Evolutionary conservation across 1,284 basidiomycete species (phyloP), one percentile per base, ranked within the genome.

Genomic region (Microbotryum silenes-acaulis): DNA sequence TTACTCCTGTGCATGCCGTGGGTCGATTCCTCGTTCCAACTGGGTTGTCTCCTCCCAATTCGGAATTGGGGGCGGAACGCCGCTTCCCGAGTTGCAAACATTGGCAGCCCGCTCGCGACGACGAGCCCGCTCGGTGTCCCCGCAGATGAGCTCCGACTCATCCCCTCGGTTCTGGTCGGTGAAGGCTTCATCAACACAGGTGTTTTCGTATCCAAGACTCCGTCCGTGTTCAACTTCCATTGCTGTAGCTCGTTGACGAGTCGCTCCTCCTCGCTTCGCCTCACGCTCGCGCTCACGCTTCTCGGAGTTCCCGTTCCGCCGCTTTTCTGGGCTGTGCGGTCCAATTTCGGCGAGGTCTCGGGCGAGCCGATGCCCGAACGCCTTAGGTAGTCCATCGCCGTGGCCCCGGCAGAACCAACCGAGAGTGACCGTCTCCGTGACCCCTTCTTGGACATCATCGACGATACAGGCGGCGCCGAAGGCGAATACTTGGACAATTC

Each of bases 151-250:
- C 16, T 8, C 29, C 33, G 7, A 18, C 23, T n/a, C 55, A 42
- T 46, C 7, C 29, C 33, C 8, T 37, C 42, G 33, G 44, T n/a
- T 37, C 37, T 12, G 16, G 12, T 42, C 37, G 37, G 3, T 42
- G 37, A 12, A 18, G 16, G 16, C 37, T 9, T 42, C 2, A 18
- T 16, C 37, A 42, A 42, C 37, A 18, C 37, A 12, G 10, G 10
- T 10, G 37, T 42, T 18, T 18, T 49, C n/a, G 29, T 51, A 18
- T 50, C 57, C 16, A 69, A 45, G 1, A 68, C 62, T 1, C 66
- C 68, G 27, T 69, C 68, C n/a, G 60, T 49, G 23, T 64, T 66
- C 2, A 62, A 51, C n/a, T 63, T 50, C 68, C 68, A 69, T 33
- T 37, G n/a, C 14, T 51, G 45, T 25, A 70, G 33, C 50, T 67